Base-by-base conservation (phyloP, 129 eudicot species). In the Tagetes erecta region DNA sequence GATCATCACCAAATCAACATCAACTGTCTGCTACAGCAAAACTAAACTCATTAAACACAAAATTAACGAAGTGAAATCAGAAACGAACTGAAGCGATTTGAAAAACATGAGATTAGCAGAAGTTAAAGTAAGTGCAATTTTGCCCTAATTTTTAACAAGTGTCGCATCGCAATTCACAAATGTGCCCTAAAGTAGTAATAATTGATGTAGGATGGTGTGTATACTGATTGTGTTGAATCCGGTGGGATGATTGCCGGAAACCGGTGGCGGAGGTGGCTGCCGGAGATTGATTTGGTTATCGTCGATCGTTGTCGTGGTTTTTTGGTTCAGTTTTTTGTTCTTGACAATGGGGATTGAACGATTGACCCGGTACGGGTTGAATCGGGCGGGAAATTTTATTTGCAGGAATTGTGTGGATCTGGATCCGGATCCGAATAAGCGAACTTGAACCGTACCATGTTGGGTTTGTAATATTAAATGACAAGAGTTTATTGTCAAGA, bases 1-100 rank as follows among this genome's bases (percentile, higher is more conserved):
- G 68, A 83, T 81, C 80, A 76, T 78, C 53, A 53, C 80, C 80
- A 42, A 50, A 30, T 20, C 6, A 64, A 45, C 33, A 27, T 40
- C 73, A 66, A 72, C 62, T 38, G 56, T 58, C 71, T 73, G 34
- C 70, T 73, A 60, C 59, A n/a, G 46, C 69, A 64, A 31, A 5
- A 0, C 69, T 64, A 4, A 8, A 20, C 6, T 64, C 47, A 14
- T 39, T 2, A 39, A 5, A 5, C 68, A 64, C 14, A 0, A 39
- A 3, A 64, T 7, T 40, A 64, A 64, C 2, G 2, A 14, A 40
- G 27, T 20, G 27, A 20, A 20, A 20, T 20, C 4, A 3, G 70
- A 64, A 39, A 64, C 14, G 70, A 12, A 8, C 14, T 38, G 47
- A 40, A 6, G 14, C 3, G 49, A 39, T 64, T 64, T 3, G 3